Evolutionary conservation across 176 grass and related monocot genomes (phyloP).

Genomic region (Aegilops speltoides): DNA sequence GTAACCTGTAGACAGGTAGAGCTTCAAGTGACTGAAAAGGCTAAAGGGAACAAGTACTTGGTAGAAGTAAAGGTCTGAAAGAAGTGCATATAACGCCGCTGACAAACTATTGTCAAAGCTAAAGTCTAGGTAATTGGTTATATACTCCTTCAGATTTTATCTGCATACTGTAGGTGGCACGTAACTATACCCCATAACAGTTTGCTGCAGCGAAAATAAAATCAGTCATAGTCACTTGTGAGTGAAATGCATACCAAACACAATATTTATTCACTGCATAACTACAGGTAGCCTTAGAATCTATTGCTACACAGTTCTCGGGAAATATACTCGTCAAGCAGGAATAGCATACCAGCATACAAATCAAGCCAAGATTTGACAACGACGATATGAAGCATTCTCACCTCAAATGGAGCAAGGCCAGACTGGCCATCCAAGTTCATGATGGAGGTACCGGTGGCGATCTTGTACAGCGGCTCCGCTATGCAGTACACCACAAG

Average conservation of each 20-base stretch:
- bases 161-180: neutral
- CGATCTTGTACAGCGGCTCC: constrained; percentile 58
- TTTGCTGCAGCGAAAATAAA: constrained; percentile 6
- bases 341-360: neutral
- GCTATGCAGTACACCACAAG: constrained; percentile 56
- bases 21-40: constrained; percentile 24
- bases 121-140: neutral
- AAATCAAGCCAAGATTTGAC: neutral
- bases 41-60: constrained; percentile 8
- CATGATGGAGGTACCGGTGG: constrained; percentile 67
- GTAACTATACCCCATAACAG: neutral
- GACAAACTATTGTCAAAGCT: neutral
- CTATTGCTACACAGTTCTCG: neutral
- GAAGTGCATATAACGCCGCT: neutral
- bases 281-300: neutral
- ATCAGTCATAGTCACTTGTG: neutral
- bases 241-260: neutral
- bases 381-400: neutral
- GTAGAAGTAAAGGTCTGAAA: neutral
- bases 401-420: constrained; percentile 92
- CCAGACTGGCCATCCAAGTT: constrained; percentile 76
- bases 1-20: constrained; percentile 57
- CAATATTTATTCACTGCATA: neutral
- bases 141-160: neutral
- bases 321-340: neutral